Evolutionary conservation across 2,329 filamentous ascomycete species (phyloP).

Genomic region (Didymella pinodella): DNA sequence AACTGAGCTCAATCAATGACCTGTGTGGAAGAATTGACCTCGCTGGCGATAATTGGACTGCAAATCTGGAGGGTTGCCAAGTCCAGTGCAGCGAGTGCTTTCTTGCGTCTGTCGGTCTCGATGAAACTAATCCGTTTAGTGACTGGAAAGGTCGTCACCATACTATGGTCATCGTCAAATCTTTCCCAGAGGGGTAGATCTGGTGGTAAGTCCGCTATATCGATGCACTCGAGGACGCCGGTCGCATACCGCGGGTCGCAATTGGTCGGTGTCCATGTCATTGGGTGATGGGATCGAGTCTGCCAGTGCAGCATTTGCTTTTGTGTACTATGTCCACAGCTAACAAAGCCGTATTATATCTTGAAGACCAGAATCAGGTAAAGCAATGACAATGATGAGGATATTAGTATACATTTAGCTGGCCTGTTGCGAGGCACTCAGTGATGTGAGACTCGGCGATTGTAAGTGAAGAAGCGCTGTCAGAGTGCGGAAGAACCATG

Average conservation of each 20-base stretch:
- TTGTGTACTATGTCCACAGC: not conserved
- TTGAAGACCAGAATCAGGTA: not conserved
- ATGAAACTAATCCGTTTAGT: not conserved
- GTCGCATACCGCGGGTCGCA: not conserved
- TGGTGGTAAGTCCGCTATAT: not conserved
- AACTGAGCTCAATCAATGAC: not conserved
- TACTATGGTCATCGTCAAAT: not conserved
- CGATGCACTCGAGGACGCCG: not conserved
- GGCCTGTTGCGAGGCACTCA: not conserved
- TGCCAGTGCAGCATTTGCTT: not conserved
- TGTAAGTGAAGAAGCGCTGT: not conserved
- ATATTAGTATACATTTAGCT: not conserved
- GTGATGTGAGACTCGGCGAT: not conserved
- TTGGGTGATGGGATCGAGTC: not conserved
- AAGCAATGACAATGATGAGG: not conserved
- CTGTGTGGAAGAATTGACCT: not conserved
- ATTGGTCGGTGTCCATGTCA: not conserved
- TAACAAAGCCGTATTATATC: not conserved
- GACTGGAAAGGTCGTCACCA: not conserved
- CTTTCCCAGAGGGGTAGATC: not conserved
- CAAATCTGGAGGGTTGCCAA: rapidly evolving
- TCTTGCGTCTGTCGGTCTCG: not conserved
- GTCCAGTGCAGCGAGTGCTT: not conserved
- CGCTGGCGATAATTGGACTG: not conserved
- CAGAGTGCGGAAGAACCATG: not conserved